Conservation (phyloP, 169 alveolate species). For the Ichthyophthirius multifiliis region DNA sequence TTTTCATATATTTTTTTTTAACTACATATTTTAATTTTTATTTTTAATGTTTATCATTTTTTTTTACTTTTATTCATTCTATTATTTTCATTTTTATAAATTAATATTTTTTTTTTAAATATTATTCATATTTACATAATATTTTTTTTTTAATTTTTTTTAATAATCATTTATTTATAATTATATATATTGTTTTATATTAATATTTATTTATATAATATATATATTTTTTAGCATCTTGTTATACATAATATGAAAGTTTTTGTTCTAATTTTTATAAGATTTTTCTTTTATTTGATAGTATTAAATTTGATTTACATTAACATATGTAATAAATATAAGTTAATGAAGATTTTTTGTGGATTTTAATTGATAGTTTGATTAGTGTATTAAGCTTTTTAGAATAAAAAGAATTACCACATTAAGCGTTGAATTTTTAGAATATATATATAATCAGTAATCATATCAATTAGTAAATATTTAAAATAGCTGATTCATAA, state of each 20-base stretch:
- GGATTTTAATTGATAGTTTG: neutral
- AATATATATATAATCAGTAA: neutral
- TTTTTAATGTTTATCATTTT: no score
- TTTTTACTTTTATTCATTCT: no score
- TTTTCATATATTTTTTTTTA: no score
- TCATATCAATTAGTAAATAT: neutral
- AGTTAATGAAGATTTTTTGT: neutral
- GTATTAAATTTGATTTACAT: neutral
- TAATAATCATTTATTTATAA: no score
- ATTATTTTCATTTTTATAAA: no score
- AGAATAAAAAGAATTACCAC: slow-evolving; percentile 1
- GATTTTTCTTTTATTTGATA: neutral
- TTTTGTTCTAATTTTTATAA: slow-evolving; percentile 17
- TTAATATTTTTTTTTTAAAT: no score
- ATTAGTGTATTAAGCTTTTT: neutral
- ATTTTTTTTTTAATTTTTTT: no score
- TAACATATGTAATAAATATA: neutral
- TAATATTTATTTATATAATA: no score
- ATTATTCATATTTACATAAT: no score
- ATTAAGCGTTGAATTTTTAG: neutral
- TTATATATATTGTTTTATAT: no score
- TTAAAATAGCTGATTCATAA: neutral
- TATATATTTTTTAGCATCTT: no score
- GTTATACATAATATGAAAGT: neutral
- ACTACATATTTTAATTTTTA: neutral